Evolutionary conservation across 2,329 filamentous ascomycete genomes (phyloP).

Genomic region (Berkeleyomyces rouxiae): DNA sequence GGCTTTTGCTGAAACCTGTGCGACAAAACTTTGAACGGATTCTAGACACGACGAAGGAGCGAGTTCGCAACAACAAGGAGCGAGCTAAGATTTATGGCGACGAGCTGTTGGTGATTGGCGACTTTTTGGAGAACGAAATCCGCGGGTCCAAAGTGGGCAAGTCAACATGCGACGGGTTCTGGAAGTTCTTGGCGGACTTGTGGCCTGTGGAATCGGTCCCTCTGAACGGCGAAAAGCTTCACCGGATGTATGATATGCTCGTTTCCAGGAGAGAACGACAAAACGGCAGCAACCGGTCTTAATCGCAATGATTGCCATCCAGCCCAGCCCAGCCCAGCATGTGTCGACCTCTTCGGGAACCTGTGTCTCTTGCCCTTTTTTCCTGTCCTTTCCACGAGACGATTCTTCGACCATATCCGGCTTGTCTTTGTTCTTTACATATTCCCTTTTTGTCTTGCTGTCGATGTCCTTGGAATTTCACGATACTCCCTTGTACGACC

Average conservation of each 20-base stretch:
- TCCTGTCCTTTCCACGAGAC: not conserved
- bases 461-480: no score
- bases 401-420: not conserved
- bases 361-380: not conserved
- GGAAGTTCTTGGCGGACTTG: constrained; percentile 30
- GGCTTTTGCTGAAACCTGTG: constrained; percentile 39
- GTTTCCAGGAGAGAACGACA: constrained; percentile 20
- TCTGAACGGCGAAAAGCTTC: constrained; percentile 27
- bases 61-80: constrained; percentile 44
- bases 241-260: constrained; percentile 29
- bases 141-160: constrained; percentile 26
- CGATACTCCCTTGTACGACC: no score
- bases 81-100: constrained; percentile 44
- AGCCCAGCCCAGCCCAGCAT: not conserved
- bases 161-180: constrained; percentile 32
- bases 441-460: no score
- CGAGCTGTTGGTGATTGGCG: constrained; percentile 44
- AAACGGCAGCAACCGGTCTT: not conserved
- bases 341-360: not conserved
- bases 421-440: no score
- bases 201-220: constrained; percentile 27
- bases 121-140: constrained; percentile 36
- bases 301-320: not conserved
- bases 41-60: constrained; percentile 43
- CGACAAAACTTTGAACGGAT: constrained; percentile 42